Percentiles rank a stretch among this genome's conserved stretches.
phyloP scores from a whole-genome alignment of 202 grass and related monocot genomes.

The Saccharum hybrid region DNA sequence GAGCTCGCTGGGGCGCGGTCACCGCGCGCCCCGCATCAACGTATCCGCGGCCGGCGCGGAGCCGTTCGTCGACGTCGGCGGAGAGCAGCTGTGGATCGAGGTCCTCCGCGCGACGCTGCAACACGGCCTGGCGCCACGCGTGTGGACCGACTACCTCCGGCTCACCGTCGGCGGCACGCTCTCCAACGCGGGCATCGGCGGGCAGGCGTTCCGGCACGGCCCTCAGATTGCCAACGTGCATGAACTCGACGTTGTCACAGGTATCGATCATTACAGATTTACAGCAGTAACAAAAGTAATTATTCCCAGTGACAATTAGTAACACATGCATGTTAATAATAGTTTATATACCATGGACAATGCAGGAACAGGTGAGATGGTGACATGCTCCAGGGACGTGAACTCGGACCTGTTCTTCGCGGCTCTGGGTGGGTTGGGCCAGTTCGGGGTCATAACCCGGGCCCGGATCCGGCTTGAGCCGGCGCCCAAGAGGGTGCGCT shows the following conservation, averaged over 20 bases:
- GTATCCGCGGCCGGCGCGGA: slow-evolving; percentile 13
- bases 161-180: slow-evolving; percentile 79
- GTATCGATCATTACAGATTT: slow-evolving; percentile 9
- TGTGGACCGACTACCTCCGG: slow-evolving; percentile 70
- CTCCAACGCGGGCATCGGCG: slow-evolving; percentile 72
- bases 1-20: slow-evolving; percentile 41
- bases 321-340: background rate
- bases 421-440: slow-evolving; percentile 59
- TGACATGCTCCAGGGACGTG: slow-evolving; percentile 56
- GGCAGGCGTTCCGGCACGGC: slow-evolving; percentile 61
- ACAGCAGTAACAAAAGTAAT: background rate
- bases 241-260: slow-evolving; percentile 67
- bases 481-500: slow-evolving; percentile 47
- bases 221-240: slow-evolving; percentile 75
- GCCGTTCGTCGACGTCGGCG: slow-evolving; percentile 64
- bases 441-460: slow-evolving; percentile 68
- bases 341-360: background rate
- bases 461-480: slow-evolving; percentile 55
- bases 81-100: slow-evolving; percentile 70
- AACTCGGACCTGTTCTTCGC: slow-evolving; percentile 67
- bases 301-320: background rate
- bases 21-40: slow-evolving; percentile 34
- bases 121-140: slow-evolving; percentile 51
- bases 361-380: slow-evolving; percentile 59
- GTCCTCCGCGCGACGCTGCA: slow-evolving; percentile 55